Base-by-base conservation (phyloP, 345 rosid genomes). In the Arabis alpina region DNA sequence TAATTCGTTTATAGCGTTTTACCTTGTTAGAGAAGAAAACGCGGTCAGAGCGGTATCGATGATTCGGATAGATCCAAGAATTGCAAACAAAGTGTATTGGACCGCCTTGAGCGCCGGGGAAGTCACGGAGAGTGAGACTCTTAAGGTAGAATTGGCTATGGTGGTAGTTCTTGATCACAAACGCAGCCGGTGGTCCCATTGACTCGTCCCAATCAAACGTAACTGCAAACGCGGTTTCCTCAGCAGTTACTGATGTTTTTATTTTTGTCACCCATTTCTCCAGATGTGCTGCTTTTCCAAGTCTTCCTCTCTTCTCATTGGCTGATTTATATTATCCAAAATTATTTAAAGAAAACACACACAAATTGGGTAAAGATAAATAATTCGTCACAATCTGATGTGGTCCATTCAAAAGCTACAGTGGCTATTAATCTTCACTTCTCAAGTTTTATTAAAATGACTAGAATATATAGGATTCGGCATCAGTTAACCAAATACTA, bases 1-100 rank as follows among this genome's bases (percentile, higher is more conserved):
- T 19, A 19, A 19, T 19, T 19, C 23, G 23, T 41, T 41, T 11
- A 40, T 8, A 5, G 10, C 32, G 32, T 28, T 28, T 72, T 86
- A 93, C 98, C 97, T 91, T 83, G 83, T 89, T 91, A 8, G 93
- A 85, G 77, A 93, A 93, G 87, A 91, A 93, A 14, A 87, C 86
- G 14, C 98, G 91, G 64, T 83, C 73, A 30, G 85, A 80, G 30
- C 81, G 76, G 85, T 91, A 89, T 0, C 88, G 73, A 62, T 79
- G 91, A 1, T 73, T 55, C 0, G 98, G 97, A 66, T 93, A 93
- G 23, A 93, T 91, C 98, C 98, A 93, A 14, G 98, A 93, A 71
- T 87, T 89, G 83, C 98, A 93, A 44, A 84, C 69, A 67, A 93
- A 93, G 70, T 84, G 89, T 32, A 87, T 45, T 5, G 81, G 75